Percentiles rank a stretch among this genome's conserved stretches.
Conservation (phyloP, 257 asterid species). For the Capsicum pubescens region DNA sequence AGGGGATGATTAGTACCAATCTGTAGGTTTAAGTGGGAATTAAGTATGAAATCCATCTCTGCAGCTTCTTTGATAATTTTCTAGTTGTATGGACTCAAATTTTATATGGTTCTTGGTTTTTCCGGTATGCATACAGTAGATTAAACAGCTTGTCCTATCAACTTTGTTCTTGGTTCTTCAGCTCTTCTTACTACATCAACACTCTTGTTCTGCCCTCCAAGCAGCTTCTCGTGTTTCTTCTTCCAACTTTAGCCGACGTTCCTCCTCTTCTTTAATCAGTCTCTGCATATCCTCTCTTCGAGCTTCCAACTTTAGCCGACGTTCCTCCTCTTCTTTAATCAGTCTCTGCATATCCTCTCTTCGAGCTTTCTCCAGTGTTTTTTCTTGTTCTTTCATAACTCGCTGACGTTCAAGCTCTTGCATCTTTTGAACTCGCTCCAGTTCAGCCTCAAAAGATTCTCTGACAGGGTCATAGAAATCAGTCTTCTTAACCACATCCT, state of each 20-base stretch:
- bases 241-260: slow-evolving; percentile 62
- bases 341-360: slow-evolving; percentile 76
- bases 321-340: slow-evolving; percentile 86
- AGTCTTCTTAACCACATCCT: slow-evolving; percentile 64
- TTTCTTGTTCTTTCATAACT: slow-evolving; percentile 87
- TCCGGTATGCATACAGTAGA: too few relatives aligned
- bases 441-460: slow-evolving; percentile 98
- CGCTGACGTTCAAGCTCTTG: slow-evolving; percentile 93
- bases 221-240: slow-evolving; percentile 94
- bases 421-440: slow-evolving; percentile 94
- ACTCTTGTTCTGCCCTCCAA: slow-evolving; percentile 90
- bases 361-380: slow-evolving; percentile 77
- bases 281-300: slow-evolving; percentile 84
- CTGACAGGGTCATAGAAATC: slow-evolving; percentile 90
- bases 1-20: not conserved
- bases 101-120: too few relatives aligned
- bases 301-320: slow-evolving; percentile 65
- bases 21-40: slow-evolving; percentile 17
- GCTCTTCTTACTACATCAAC: slow-evolving; percentile 74
- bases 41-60: not conserved
- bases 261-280: slow-evolving; percentile 85
- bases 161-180: slow-evolving; percentile 63
- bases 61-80: not conserved
- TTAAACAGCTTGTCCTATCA: too few relatives aligned
- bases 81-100: too few relatives aligned